A percentile compares a stretch with the other conserved stretches of the same genome.
phyloP scores from a whole-genome alignment of 169 alveolate genomes.

The Cryptosporidium tyzzeri region DNA sequence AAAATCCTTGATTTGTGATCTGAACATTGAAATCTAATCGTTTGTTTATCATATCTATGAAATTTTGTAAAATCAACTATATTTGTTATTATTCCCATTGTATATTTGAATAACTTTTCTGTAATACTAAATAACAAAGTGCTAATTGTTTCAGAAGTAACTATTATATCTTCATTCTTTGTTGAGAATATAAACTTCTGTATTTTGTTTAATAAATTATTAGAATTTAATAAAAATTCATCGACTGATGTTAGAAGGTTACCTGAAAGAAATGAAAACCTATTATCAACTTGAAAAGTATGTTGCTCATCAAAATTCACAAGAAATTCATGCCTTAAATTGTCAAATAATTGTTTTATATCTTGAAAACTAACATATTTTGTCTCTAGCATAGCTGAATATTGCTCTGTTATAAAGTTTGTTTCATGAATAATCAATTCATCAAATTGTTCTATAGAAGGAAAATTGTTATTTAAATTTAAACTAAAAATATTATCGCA shows the following conservation, averaged over 20 bases:
- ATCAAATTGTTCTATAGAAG: slow-evolving; percentile 44
- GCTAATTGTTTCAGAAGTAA: neutral
- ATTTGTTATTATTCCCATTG: neutral
- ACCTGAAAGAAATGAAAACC: neutral
- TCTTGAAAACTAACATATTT: neutral
- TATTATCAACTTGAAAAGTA: neutral
- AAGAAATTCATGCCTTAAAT: neutral
- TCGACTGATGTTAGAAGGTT: neutral
- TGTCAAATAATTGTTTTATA: neutral
- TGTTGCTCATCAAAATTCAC: neutral
- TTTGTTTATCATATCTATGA: neutral
- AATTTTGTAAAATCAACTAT: neutral
- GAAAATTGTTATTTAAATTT: slow-evolving; percentile 36
- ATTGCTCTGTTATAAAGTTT: neutral
- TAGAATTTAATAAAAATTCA: neutral
- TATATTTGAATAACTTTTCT: neutral
- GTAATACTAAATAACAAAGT: neutral
- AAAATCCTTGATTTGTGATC: no score
- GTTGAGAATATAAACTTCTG: neutral
- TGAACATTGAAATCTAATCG: neutral
- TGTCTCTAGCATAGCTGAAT: neutral
- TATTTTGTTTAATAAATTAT: neutral
- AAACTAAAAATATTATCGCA: neutral
- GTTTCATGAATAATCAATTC: slow-evolving; percentile 29
- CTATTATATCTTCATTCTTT: neutral